Percentiles rank a stretch among this genome's conserved stretches.
phyloP scores from a whole-genome alignment of 139 green algal species.

The Tetradesmus obliquus region DNA sequence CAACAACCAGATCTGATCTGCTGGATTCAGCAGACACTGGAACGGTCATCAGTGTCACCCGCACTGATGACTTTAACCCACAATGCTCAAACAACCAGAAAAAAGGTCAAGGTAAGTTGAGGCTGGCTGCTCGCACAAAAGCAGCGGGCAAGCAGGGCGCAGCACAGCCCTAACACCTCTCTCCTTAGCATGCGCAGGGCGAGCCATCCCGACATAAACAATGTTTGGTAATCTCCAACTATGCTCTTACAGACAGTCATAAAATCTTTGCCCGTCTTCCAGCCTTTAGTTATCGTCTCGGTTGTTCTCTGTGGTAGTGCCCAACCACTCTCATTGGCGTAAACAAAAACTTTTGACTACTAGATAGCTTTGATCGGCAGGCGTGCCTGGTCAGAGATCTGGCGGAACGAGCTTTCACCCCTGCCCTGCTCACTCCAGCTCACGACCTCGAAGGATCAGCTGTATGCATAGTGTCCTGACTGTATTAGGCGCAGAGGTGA shows the following conservation, averaged over 20 bases:
- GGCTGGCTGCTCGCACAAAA: too few species aligned
- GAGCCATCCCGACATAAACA: too few species aligned
- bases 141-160: too few species aligned
- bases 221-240: too few species aligned
- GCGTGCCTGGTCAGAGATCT: neutral
- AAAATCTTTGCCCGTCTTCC: neutral
- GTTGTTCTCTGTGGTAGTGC: neutral
- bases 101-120: too few species aligned
- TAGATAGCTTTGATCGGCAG: neutral
- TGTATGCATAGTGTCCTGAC: constrained; percentile 22
- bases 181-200: too few species aligned
- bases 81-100: too few species aligned
- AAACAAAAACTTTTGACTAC: neutral
- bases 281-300: neutral
- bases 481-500: constrained; percentile 37
- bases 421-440: neutral
- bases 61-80: too few species aligned
- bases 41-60: too few species aligned
- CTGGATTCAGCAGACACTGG: too few species aligned
- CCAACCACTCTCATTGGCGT: neutral
- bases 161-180: too few species aligned
- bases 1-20: too few species aligned
- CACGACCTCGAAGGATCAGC: neutral
- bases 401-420: neutral
- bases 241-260: neutral